phyloP scores from a whole-genome alignment of 306 rosid species.

The Quercus bicolor region DNA sequence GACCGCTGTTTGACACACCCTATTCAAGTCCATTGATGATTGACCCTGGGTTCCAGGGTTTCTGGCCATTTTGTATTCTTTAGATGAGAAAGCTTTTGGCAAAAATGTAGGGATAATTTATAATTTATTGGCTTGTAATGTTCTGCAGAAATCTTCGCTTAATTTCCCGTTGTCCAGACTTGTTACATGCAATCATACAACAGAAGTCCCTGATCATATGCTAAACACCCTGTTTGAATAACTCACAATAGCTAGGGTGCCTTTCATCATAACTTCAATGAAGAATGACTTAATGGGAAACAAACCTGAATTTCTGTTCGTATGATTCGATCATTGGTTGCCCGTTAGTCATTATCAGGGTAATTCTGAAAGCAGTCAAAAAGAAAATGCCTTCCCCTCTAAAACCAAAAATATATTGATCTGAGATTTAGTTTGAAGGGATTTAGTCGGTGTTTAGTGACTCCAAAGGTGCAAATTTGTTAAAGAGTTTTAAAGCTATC shows the following conservation, averaged over 20 bases:
- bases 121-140: background rate
- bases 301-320: background rate
- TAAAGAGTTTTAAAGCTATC: too few species aligned
- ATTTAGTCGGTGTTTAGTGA: too few species aligned
- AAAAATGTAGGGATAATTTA: background rate
- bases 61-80: background rate
- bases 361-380: background rate
- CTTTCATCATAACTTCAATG: background rate
- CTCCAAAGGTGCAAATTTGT: too few species aligned
- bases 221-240: background rate
- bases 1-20: background rate
- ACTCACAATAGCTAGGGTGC: background rate
- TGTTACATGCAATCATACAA: background rate
- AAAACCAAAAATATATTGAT: too few species aligned
- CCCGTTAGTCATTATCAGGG: background rate
- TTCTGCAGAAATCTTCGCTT: background rate
- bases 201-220: background rate
- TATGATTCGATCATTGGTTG: background rate
- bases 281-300: background rate
- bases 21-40: background rate
- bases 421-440: too few species aligned
- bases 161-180: background rate
- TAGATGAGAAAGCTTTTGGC: background rate
- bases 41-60: background rate
- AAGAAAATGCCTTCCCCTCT: background rate